Conservation (phyloP, 305 asterid species). For the Nicotiana rustica region DNA sequence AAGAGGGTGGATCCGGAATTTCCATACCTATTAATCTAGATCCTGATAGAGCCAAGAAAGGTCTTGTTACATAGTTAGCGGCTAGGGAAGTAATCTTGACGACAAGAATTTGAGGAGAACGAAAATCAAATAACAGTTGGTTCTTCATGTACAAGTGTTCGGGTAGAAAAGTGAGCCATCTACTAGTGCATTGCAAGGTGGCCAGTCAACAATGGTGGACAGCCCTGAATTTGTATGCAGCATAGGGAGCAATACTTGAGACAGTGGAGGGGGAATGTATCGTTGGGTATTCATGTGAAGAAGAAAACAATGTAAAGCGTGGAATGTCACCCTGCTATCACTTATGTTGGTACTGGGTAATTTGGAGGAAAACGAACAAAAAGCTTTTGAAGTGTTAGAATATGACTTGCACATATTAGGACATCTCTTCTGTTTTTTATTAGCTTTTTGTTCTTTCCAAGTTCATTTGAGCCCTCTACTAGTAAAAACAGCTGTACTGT, state of each 20-base stretch:
- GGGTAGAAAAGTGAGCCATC: background rate
- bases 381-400: background rate
- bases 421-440: background rate
- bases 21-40: constrained; percentile 5
- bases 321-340: background rate
- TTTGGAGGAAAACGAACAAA: background rate
- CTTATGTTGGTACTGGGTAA: background rate
- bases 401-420: background rate
- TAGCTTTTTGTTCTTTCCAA: background rate
- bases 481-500: background rate
- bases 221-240: background rate
- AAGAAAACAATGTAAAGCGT: background rate
- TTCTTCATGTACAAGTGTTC: background rate
- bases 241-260: background rate
- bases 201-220: constrained; percentile 10
- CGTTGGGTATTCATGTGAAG: background rate
- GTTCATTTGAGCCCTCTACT: background rate
- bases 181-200: background rate
- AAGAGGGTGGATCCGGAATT: constrained; percentile 2
- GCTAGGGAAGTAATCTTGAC: constrained; percentile 6
- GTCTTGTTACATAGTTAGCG: background rate
- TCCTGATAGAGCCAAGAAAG: background rate
- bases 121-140: background rate
- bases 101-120: constrained; percentile 18
- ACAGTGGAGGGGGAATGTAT: background rate